Base-by-base conservation (phyloP, 2,329 filamentous ascomycete species). In the Elsinoe ampelina region DNA sequence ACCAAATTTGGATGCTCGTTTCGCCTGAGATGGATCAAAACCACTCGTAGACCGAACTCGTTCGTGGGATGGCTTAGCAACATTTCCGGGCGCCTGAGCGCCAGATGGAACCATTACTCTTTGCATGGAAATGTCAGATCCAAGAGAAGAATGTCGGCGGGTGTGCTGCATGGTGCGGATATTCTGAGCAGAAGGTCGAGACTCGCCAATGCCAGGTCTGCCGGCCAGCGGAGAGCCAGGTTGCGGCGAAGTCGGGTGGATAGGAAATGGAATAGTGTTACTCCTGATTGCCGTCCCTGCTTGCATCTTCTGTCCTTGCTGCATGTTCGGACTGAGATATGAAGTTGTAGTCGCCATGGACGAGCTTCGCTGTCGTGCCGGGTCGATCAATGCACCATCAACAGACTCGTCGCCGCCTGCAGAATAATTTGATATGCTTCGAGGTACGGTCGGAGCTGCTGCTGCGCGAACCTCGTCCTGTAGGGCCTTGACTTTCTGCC, bases 401-500 rank as follows among this genome's bases (percentile, higher is more conserved):
- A 19, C 22, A 20, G 54, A 45, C 22, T 65, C 66, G 19, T 66
- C 64, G 20, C 58, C 62, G 15, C 64, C 66, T n/a, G 66, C 69
- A 26, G 74, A 74, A 57, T 73, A 73, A 43, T 72, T 69, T 1
- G 75, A 73, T 5, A 67, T 60, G 68, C 66, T 69, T 60, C 63
- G 63, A 66, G 67, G 58, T 62, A 68, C 57, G 64, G 66, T 58
- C 17, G 61, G 60, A 42, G 67, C 73, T 72, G 82, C 65, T 72
- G 81, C 72, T 43, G 80, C 79, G 61, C 81, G 85, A 41, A 93
- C 84, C 70, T 96, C 89, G 65, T 95, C 88, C 68, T 97, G 92
- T 61, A 97, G 79, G 2, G 83, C 77, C 71, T 95, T 95, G 70
- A 97, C 91, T 72, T 93, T 95, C 71, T 96, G 89, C 92, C 92